Percentiles rank a stretch among this genome's conserved stretches.
phyloP scores from a whole-genome alignment of 2,329 filamentous ascomycete species.

The Fusarium torreyae region DNA sequence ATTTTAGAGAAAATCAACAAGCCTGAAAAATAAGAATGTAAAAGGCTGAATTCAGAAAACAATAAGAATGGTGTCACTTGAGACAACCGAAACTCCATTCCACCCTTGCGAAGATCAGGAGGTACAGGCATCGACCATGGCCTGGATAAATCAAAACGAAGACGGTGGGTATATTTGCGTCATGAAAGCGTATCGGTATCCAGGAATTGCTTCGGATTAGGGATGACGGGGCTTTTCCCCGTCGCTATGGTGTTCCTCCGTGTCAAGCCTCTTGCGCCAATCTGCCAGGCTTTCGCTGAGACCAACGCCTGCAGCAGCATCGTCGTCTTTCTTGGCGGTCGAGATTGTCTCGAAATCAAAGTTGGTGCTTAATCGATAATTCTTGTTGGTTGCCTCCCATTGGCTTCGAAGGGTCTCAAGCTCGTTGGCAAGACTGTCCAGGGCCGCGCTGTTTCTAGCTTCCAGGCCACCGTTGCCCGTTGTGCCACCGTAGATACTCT shows the following conservation, averaged over 20 bases:
- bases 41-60: slow-evolving; percentile 35
- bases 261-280: slow-evolving; percentile 84
- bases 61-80: slow-evolving; percentile 27
- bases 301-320: slow-evolving; percentile 59
- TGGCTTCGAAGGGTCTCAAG: slow-evolving; percentile 90
- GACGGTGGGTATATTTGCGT: slow-evolving; percentile 54
- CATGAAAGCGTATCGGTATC: slow-evolving; percentile 52
- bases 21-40: slow-evolving; percentile 34
- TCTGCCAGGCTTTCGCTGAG: slow-evolving; percentile 82
- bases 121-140: slow-evolving; percentile 47
- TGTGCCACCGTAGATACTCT: slow-evolving; percentile 73
- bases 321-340: slow-evolving; percentile 61
- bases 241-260: slow-evolving; percentile 57
- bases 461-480: slow-evolving; percentile 52
- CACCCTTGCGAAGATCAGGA: slow-evolving; percentile 47
- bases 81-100: slow-evolving; percentile 50
- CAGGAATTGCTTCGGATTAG: slow-evolving; percentile 44
- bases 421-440: slow-evolving; percentile 93
- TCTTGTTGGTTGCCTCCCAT: slow-evolving; percentile 97
- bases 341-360: slow-evolving; percentile 83
- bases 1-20: slow-evolving; percentile 28
- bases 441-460: slow-evolving; percentile 74
- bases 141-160: slow-evolving; percentile 44
- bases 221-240: slow-evolving; percentile 49
- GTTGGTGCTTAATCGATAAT: slow-evolving; percentile 89